Base-by-base conservation (phyloP, 768 basidiomycete genomes). In the Plicaturopsis crispa region DNA sequence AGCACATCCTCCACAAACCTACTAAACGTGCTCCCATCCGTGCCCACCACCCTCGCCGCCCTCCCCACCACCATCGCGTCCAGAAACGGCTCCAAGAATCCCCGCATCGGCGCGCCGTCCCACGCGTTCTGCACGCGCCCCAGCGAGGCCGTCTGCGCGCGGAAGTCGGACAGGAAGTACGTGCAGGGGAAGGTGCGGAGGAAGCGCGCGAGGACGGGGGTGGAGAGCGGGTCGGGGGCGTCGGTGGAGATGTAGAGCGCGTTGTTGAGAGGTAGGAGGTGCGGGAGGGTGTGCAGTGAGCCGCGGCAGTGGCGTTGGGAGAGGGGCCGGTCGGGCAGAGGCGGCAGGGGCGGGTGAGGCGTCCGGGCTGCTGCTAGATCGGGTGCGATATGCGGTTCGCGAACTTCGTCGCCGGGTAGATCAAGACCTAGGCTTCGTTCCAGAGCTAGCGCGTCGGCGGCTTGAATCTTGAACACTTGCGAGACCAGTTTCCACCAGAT, bases 11-110 rank as follows among this genome's bases (percentile, higher is more conserved):
- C 60, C 14, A 84, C 70, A 45, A 78, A 90, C 38, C 65, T 59
- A 53, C 81, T 83, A 47, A 86, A 89, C 21, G 87, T 88, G 49
- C 84, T 87, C 39, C 73, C 71, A 38, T 75, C 71, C 10, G 85
- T 90, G 2, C 82, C 84, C 0, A 80, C 72, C 21, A 85, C 69
- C 12, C 50, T 60, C 53, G 66, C 57, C 0, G 78, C 80, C 37
- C 67, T 66, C 3, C 73, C 73, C 12, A 75, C 72, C 21, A 91
- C 71, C 61, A 85, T 64, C 5, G 79, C 83, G 51, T 88, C 85
- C 22, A 89, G 48, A 41, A 86, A 72, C 2, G 84, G 81, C 16
- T 72, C 48, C 8, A 84, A 41, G 46, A 75, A 72, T 12, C 43
- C 48, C 14, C 50, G 63, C 46, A 86, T 52, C 22, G 38, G 49